Percentiles rank a stretch among this genome's conserved stretches.
Conservation (phyloP, 2,329 filamentous ascomycete species). For the Pseudogymnoascus sp. region DNA sequence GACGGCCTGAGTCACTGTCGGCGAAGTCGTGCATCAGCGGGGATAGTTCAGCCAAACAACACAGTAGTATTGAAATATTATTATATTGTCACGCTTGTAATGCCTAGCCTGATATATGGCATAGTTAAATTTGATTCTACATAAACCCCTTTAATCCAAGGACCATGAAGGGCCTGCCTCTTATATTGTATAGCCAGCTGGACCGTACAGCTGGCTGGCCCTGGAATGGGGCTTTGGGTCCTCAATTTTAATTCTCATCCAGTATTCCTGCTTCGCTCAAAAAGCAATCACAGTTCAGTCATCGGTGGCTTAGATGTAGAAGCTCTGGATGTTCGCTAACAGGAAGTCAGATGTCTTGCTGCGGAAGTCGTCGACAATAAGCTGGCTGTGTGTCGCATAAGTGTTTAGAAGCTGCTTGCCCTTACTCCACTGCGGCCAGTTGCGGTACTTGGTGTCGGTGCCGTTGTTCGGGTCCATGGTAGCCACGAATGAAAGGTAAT, state of each 20-base stretch:
- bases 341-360: slow-evolving; percentile 37
- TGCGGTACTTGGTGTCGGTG: slow-evolving; percentile 30
- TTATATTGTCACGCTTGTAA: neutral
- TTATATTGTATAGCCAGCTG: neutral
- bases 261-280: neutral
- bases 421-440: slow-evolving; percentile 49
- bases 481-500: slow-evolving; percentile 67
- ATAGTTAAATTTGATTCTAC: neutral
- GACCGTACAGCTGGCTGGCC: neutral
- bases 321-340: slow-evolving; percentile 19
- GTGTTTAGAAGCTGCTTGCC: slow-evolving; percentile 45
- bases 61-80: neutral
- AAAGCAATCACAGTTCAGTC: neutral
- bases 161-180: neutral
- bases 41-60: neutral
- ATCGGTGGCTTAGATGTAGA: neutral
- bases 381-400: slow-evolving; percentile 29
- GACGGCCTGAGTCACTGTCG: neutral
- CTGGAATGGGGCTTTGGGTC: neutral
- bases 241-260: neutral
- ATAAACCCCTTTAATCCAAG: neutral
- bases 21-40: neutral
- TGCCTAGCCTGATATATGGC: neutral
- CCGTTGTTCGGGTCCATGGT: slow-evolving; percentile 61
- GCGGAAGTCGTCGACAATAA: slow-evolving; percentile 44